Conservation (phyloP, 2,329 filamentous ascomycete genomes). For the Hirsutella minnesotensis region DNA sequence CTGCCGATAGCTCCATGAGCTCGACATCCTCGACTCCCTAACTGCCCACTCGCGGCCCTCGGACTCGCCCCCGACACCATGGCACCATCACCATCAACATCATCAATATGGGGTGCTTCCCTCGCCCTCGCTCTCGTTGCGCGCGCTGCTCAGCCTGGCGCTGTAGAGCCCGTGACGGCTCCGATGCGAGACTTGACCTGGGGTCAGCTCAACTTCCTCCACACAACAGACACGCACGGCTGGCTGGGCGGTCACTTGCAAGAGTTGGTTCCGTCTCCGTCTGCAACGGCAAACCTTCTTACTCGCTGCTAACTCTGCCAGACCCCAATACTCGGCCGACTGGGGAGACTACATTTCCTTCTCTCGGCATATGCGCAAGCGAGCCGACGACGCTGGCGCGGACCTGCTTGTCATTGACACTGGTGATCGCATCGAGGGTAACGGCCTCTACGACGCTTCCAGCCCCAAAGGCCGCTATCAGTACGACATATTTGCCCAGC, state of each 20-base stretch:
- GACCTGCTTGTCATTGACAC: constrained; percentile 94
- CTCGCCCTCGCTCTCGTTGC: constrained; percentile 21
- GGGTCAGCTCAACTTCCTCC: constrained; percentile 95
- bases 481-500: constrained; percentile 74
- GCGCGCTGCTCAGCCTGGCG: constrained; percentile 60
- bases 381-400: constrained; percentile 64
- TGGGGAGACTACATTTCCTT: constrained; percentile 99
- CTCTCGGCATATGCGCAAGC: constrained; percentile 65
- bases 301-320: constrained; percentile 17
- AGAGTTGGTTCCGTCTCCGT: constrained; percentile 47
- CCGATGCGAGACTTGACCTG: constrained; percentile 77
- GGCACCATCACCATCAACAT: constrained; percentile 9
- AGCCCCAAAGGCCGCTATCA: constrained; percentile 79
- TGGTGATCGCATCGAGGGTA: constrained; percentile 86
- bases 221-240: constrained; percentile 91
- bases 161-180: constrained; percentile 63
- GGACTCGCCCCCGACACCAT: constrained; percentile 13
- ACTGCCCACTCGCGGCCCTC: not conserved
- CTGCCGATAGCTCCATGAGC: not conserved
- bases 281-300: not conserved
- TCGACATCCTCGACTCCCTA: not conserved
- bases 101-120: not conserved
- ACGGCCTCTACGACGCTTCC: constrained; percentile 86
- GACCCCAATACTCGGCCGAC: constrained; percentile 84
- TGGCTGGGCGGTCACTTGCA: constrained; percentile 91